Conservation (phyloP, 108 stramenopile genomes). For the Nitzschia sp. region DNA sequence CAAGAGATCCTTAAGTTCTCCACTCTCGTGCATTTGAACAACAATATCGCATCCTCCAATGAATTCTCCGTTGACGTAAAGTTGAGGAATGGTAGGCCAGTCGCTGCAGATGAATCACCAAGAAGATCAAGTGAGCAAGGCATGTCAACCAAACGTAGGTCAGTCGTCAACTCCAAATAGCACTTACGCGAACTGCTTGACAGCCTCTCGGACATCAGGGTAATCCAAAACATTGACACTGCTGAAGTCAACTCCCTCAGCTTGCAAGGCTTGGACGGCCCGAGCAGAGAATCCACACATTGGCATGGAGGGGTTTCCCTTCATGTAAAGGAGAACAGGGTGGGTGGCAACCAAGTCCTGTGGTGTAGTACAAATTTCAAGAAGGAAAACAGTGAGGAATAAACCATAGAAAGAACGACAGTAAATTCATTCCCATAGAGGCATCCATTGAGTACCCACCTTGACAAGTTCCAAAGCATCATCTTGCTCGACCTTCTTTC, state of each 20-base stretch:
- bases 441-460: no score
- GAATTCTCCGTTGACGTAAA: constrained; percentile 96
- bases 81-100: constrained; percentile 82
- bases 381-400: no score
- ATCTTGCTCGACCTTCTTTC: constrained; percentile 54
- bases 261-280: constrained; percentile 86
- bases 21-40: constrained; percentile 85
- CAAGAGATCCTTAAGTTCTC: constrained; percentile 84
- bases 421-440: not conserved
- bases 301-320: constrained; percentile 93
- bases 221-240: constrained; percentile 98
- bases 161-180: not conserved
- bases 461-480: constrained; percentile 65
- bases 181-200: constrained; percentile 43
- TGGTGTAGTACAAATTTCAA: not conserved
- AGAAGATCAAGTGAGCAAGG: not conserved
- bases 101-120: not conserved
- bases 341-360: constrained; percentile 70
- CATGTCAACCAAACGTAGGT: not conserved
- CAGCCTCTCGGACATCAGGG: constrained; percentile 92
- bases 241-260: constrained; percentile 87
- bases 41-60: constrained; percentile 97
- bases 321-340: constrained; percentile 99
- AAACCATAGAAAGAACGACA: not conserved
- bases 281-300: constrained; percentile 96